These are phyloP conservation scores for Rhizophagus sp. DNA, from an alignment of 192 early-diverging fungal species.

Conservation along the genomic window DNA sequence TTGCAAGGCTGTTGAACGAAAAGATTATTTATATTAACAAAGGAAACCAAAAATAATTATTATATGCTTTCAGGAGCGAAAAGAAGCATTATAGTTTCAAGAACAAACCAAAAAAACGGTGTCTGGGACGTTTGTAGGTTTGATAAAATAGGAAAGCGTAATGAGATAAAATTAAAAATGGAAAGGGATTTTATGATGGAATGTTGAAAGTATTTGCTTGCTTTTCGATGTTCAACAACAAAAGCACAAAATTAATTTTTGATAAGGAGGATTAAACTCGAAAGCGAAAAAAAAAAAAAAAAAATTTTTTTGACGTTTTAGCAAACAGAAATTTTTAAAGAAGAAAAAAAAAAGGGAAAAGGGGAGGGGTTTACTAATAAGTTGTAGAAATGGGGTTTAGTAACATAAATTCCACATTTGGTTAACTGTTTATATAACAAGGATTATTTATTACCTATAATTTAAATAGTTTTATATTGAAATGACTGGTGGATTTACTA, in stretches of 20 bases:
- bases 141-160: neutral
- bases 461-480: too few relatives aligned
- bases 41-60: neutral
- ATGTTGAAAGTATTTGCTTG: slow-evolving; percentile 1
- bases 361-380: neutral
- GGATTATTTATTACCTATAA: too few relatives aligned
- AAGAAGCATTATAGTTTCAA: slow-evolving; percentile 15
- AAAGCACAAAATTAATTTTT: neutral
- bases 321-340: neutral
- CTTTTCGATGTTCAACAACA: slow-evolving; percentile 27
- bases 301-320: neutral
- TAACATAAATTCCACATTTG: too few relatives aligned
- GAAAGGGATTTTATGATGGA: too few relatives aligned
- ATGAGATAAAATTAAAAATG: neutral
- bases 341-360: neutral
- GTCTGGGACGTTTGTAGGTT: neutral
- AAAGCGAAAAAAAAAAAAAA: neutral
- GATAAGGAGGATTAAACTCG: neutral
- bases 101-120: neutral
- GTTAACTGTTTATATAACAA: too few relatives aligned
- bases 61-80: slow-evolving; percentile 2
- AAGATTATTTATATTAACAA: neutral
- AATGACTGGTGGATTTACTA: too few relatives aligned
- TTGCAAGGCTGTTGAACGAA: neutral
- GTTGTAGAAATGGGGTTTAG: too few relatives aligned